phyloP scores from a whole-genome alignment of 1,139 yeast genomes.

The Kodamaea plutei region DNA sequence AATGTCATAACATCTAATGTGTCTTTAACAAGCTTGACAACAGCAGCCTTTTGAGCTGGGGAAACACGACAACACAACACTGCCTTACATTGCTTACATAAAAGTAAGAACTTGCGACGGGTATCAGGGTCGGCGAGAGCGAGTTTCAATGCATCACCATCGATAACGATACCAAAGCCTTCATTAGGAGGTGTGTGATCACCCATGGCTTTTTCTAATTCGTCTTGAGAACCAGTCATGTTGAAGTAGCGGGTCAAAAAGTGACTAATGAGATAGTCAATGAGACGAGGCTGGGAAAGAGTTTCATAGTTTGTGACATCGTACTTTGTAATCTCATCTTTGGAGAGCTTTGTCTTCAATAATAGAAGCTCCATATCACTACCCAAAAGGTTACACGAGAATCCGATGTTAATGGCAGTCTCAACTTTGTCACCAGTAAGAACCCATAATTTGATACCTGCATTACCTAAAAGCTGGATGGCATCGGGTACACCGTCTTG shows the following conservation, averaged over 20 bases:
- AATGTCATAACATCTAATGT: constrained; percentile 82
- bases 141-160: constrained; percentile 84
- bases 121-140: constrained; percentile 56
- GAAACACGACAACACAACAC: constrained; percentile 95
- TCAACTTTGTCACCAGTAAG: constrained; percentile 51
- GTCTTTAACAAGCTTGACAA: constrained; percentile 77
- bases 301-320: constrained; percentile 30
- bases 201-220: constrained; percentile 54
- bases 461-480: constrained; percentile 39
- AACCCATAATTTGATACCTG: constrained; percentile 51
- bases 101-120: constrained; percentile 67
- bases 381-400: constrained; percentile 47
- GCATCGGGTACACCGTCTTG: constrained; percentile 53
- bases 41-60: constrained; percentile 95
- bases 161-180: constrained; percentile 78
- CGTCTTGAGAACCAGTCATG: constrained; percentile 58
- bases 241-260: constrained; percentile 61
- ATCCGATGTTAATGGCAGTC: constrained; percentile 50
- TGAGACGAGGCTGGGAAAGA: constrained; percentile 28
- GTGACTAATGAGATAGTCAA: constrained; percentile 53
- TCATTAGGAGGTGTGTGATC: constrained; percentile 80
- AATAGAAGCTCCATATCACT: constrained; percentile 44
- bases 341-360: constrained; percentile 29
- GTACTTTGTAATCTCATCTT: constrained; percentile 30
- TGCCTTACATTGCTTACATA: constrained; percentile 91